phyloP scores from a whole-genome alignment of 2,329 filamentous ascomycete species.

The Colletotrichum lentis region DNA sequence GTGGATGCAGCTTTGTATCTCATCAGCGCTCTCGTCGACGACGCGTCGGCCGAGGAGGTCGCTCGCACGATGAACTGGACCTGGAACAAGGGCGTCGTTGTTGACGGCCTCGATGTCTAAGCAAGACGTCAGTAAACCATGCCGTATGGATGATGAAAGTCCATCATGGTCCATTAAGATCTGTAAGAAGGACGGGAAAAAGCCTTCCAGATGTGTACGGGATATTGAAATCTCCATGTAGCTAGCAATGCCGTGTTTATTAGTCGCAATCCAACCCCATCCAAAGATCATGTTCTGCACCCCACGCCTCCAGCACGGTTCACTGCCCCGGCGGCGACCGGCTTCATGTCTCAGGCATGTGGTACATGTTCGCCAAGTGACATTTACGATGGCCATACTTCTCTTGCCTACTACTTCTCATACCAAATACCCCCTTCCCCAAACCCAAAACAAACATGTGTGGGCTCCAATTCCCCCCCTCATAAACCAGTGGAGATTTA shows the following conservation, averaged over 20 bases:
- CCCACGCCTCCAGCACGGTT: background rate
- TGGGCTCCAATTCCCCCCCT: background rate
- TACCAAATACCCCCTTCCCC: no score
- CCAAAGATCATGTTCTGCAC: constrained; percentile 2
- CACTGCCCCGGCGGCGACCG: background rate
- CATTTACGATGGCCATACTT: background rate
- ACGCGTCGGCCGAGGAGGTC: constrained; percentile 78
- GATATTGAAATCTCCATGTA: constrained; percentile 19
- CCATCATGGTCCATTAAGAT: constrained; percentile 35
- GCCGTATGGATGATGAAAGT: constrained; percentile 35
- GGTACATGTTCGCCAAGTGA: background rate
- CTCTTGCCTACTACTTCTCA: background rate
- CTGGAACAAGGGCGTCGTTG: constrained; percentile 86
- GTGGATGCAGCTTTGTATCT: constrained; percentile 86
- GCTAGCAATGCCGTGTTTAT: constrained; percentile 34
- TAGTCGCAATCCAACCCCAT: constrained; percentile 26
- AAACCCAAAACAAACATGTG: background rate
- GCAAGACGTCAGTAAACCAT: constrained; percentile 36
- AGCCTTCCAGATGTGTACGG: constrained; percentile 37
- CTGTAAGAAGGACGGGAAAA: constrained; percentile 38
- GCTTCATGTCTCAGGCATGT: background rate
- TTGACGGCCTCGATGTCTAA: constrained; percentile 85
- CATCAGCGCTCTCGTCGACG: constrained; percentile 81
- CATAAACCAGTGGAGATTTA: constrained; percentile 32
- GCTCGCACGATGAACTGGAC: constrained; percentile 80